phyloP scores from a whole-genome alignment of 2,329 filamentous ascomycete genomes.

The Aspergillus persii region DNA sequence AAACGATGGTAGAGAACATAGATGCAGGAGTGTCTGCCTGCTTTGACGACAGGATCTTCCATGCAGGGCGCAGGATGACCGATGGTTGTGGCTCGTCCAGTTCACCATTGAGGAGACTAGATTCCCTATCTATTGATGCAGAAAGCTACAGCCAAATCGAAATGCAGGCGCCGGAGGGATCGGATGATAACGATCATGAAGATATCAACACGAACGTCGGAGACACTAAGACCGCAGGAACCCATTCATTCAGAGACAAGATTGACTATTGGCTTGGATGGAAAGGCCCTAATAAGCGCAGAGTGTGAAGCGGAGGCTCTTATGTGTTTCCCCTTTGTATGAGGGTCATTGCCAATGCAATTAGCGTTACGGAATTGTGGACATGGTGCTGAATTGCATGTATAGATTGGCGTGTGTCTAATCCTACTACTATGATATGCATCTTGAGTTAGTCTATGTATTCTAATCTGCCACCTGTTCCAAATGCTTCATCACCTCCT shows the following conservation, averaged over 20 bases:
- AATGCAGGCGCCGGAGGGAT: not conserved
- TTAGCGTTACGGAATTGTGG: not conserved
- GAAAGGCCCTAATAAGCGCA: constrained; percentile 17
- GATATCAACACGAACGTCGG: not conserved
- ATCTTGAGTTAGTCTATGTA: not conserved
- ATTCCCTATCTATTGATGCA: too few species aligned
- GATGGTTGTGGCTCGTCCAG: too few species aligned
- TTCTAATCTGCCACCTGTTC: constrained; percentile 1
- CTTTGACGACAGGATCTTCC: not conserved
- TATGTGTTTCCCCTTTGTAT: not conserved
- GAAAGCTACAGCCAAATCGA: not conserved
- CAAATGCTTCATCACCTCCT: constrained; percentile 52
- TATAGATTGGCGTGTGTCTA: not conserved
- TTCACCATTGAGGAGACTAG: too few species aligned
- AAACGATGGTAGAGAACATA: not conserved
- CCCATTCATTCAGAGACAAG: constrained; percentile 23
- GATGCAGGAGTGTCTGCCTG: too few species aligned
- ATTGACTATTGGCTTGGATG: constrained; percentile 36
- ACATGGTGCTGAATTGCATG: not conserved
- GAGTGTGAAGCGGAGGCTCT: not conserved
- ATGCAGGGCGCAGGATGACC: not conserved
- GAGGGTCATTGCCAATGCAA: not conserved
- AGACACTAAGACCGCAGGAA: not conserved
- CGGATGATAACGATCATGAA: not conserved
- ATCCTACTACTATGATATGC: not conserved